Conservation (phyloP, 2,329 filamentous ascomycete species). For the Alternaria infectoria region DNA sequence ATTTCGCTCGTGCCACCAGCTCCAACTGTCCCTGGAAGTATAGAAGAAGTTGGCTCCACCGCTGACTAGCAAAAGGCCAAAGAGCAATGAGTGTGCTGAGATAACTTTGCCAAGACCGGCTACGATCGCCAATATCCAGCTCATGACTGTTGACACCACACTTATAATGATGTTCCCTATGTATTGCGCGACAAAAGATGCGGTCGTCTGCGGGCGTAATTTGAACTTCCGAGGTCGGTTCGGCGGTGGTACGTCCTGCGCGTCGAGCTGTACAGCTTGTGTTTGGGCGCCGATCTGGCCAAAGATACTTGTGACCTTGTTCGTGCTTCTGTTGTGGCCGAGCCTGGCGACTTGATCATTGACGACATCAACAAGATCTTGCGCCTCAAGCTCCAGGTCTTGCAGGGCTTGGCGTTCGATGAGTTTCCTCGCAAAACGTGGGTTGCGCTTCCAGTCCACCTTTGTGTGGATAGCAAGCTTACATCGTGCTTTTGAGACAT, state of each 20-base stretch:
- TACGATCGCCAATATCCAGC: conserved; percentile 73
- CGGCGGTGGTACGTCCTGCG: conserved; percentile 45
- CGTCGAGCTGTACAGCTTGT: conserved; percentile 60
- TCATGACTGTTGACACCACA: conserved; percentile 75
- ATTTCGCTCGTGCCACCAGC: conserved; percentile 86
- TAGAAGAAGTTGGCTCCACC: conserved; percentile 75
- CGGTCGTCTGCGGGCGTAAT: conserved; percentile 63
- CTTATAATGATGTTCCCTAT: conserved; percentile 76
- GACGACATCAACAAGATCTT: conserved; percentile 76
- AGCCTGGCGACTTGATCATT: conserved; percentile 79
- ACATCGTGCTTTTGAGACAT: conserved; percentile 88
- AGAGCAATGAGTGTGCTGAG: conserved; percentile 75
- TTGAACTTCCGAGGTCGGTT: conserved; percentile 48
- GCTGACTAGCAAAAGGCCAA: conserved; percentile 73
- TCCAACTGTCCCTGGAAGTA: conserved; percentile 72
- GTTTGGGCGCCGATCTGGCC: conserved; percentile 74
- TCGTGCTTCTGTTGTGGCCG: conserved; percentile 75
- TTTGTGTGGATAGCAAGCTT: conserved; percentile 88
- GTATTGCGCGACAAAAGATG: conserved; percentile 74
- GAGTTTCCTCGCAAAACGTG: conserved; percentile 52
- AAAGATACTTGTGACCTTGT: conserved; percentile 79
- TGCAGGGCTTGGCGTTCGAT: conserved; percentile 72
- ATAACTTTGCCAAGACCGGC: conserved; percentile 71
- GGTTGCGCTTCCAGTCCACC: conserved; percentile 78
- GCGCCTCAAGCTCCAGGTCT: conserved; percentile 74